Percentiles rank a stretch among this genome's conserved stretches.
Conservation (phyloP, 371 early-diverging fungal species). For the Rhizopus sp. region DNA sequence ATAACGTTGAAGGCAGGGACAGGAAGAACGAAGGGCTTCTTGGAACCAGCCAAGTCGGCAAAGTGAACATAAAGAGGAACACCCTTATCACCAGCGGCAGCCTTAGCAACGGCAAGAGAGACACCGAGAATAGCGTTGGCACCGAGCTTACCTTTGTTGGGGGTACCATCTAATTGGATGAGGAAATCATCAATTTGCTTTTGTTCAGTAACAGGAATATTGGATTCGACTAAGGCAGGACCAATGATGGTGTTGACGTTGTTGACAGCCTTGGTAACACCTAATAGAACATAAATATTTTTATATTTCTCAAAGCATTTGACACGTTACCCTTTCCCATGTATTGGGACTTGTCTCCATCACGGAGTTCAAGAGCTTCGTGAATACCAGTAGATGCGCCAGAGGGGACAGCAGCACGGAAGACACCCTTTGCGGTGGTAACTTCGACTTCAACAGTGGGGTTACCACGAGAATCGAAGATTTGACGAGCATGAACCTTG, state of each 20-base stretch:
- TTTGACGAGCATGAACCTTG: conserved; percentile 95
- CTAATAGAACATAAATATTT: conserved; percentile 33
- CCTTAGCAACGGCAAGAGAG: conserved; percentile 95
- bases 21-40: conserved; percentile 91
- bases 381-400: conserved; percentile 99
- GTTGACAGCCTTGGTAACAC: conserved; percentile 91
- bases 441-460: conserved; percentile 99
- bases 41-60: conserved; percentile 82
- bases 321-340: conserved; percentile 87
- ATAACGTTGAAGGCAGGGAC: conserved; percentile 99
- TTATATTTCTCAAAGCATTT: neutral
- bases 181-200: conserved; percentile 91
- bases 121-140: conserved; percentile 99
- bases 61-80: conserved; percentile 95
- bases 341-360: conserved; percentile 84
- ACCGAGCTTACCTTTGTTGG: conserved; percentile 95
- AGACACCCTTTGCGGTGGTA: conserved; percentile 85
- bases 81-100: conserved; percentile 93
- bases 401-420: conserved; percentile 98
- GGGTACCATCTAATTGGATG: conserved; percentile 91
- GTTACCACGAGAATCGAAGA: conserved; percentile 99
- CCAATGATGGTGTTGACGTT: conserved; percentile 92
- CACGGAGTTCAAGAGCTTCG: conserved; percentile 98
- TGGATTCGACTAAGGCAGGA: conserved; percentile 76
- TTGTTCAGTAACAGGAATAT: conserved; percentile 86